phyloP scores from a whole-genome alignment of 2,329 filamentous ascomycete species.

The Reticulascus tulasneorum region DNA sequence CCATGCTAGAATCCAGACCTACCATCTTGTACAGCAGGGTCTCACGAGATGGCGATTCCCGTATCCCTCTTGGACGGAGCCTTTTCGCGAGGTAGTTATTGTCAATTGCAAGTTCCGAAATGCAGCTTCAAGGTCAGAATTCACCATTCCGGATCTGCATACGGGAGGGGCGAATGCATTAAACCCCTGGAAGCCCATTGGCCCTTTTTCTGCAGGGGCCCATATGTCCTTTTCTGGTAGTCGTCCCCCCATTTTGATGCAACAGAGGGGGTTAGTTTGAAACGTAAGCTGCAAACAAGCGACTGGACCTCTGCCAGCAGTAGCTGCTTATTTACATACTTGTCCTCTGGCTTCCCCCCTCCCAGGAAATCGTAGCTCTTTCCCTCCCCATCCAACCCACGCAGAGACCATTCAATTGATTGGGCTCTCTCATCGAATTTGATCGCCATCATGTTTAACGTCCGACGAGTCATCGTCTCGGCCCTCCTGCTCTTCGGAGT shows the following conservation, averaged over 20 bases:
- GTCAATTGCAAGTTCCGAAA: no score
- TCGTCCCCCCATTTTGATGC: conserved; percentile 13
- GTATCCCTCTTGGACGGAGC: no score
- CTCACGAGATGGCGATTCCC: no score
- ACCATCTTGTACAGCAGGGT: no score
- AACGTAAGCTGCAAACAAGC: conserved; percentile 9
- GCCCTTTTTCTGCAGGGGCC: no score
- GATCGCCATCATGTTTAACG: conserved; percentile 62
- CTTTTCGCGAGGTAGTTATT: no score
- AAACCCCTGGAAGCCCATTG: no score
- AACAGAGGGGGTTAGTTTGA: conserved; percentile 13
- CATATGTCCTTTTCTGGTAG: no score
- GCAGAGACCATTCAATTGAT: conserved; percentile 9
- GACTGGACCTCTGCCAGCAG: not conserved
- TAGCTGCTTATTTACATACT: conserved; percentile 2
- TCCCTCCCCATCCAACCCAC: conserved; percentile 3
- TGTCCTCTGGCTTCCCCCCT: conserved; percentile 5
- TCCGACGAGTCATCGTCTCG: conserved; percentile 68
- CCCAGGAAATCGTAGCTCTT: conserved; percentile 3
- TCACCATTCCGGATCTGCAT: no score
- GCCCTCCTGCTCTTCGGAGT: conserved; percentile 73
- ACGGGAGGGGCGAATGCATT: no score
- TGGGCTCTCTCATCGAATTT: conserved; percentile 1
- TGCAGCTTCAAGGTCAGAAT: no score
- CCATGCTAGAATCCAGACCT: not conserved